These are phyloP conservation scores for Phytophthora melonis DNA, from an alignment of 352 stramenopile genomes.

Conservation along the genomic window DNA sequence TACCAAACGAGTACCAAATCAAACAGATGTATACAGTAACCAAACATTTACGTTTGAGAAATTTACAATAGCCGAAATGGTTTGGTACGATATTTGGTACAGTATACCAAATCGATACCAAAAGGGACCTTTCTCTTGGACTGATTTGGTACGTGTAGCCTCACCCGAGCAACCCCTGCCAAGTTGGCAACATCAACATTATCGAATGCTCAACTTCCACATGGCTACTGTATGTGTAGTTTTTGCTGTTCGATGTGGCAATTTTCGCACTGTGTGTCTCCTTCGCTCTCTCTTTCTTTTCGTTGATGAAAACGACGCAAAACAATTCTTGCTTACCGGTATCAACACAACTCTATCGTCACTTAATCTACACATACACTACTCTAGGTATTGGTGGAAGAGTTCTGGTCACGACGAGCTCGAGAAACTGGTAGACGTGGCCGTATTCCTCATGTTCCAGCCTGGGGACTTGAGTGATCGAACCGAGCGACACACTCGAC, in stretches of 20 bases:
- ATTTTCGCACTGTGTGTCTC: background rate
- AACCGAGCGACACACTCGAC: slow-evolving; percentile 24
- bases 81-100: no score
- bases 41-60: no score
- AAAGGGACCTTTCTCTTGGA: no score
- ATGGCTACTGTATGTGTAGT: background rate
- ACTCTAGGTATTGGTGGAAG: background rate
- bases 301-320: background rate
- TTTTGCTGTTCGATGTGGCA: no score
- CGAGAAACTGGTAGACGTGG: slow-evolving; percentile 10
- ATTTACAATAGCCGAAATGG: no score
- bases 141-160: no score
- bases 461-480: slow-evolving; percentile 14
- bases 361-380: background rate
- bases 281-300: background rate
- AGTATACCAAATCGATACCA: no score
- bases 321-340: background rate
- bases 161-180: no score
- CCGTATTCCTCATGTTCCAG: slow-evolving; percentile 10
- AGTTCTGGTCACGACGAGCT: background rate
- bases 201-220: background rate
- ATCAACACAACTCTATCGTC: background rate
- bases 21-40: no score
- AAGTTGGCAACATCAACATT: background rate
- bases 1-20: no score